These are phyloP conservation scores for Ceratobasidium sp. DNA, from an alignment of 1,284 basidiomycete species.

Conservation along the genomic window DNA sequence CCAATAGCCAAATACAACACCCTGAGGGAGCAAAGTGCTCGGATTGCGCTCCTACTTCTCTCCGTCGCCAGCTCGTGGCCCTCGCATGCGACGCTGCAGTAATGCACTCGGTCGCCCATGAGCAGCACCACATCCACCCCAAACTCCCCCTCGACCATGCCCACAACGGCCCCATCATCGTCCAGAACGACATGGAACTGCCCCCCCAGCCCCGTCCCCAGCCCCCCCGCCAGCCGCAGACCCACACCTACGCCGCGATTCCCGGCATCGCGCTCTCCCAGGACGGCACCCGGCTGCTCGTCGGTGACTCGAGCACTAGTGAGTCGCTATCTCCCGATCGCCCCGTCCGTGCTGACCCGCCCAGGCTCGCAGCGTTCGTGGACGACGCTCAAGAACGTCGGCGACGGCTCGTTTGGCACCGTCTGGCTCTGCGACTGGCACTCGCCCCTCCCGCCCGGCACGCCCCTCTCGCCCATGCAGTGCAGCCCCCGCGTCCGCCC, in stretches of 20 bases:
- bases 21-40: slow-evolving; percentile 5
- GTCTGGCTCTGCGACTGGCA: slow-evolving; percentile 99
- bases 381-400: slow-evolving; percentile 83
- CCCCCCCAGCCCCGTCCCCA: slow-evolving; percentile 30
- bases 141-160: not conserved
- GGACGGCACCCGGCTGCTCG: slow-evolving; percentile 69
- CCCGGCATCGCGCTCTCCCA: slow-evolving; percentile 74
- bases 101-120: slow-evolving; percentile 40
- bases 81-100: slow-evolving; percentile 17
- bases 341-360: not conserved
- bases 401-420: slow-evolving; percentile 97
- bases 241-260: slow-evolving; percentile 59
- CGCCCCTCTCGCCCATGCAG: slow-evolving; percentile 90
- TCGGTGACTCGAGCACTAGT: slow-evolving; percentile 78
- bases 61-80: slow-evolving; percentile 9
- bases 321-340: slow-evolving; percentile 53
- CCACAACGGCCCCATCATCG: slow-evolving; percentile 30
- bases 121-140: slow-evolving; percentile 26
- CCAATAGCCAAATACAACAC: not conserved
- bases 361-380: slow-evolving; percentile 55
- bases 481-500: slow-evolving; percentile 81
- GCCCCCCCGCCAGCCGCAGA: slow-evolving; percentile 32
- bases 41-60: slow-evolving; percentile 1
- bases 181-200: slow-evolving; percentile 42
- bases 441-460: slow-evolving; percentile 89